Percentiles rank a stretch among this genome's conserved stretches.
Conservation (phyloP, 495 filamentous ascomycete genomes). For the Talaromyces thailandensis region DNA sequence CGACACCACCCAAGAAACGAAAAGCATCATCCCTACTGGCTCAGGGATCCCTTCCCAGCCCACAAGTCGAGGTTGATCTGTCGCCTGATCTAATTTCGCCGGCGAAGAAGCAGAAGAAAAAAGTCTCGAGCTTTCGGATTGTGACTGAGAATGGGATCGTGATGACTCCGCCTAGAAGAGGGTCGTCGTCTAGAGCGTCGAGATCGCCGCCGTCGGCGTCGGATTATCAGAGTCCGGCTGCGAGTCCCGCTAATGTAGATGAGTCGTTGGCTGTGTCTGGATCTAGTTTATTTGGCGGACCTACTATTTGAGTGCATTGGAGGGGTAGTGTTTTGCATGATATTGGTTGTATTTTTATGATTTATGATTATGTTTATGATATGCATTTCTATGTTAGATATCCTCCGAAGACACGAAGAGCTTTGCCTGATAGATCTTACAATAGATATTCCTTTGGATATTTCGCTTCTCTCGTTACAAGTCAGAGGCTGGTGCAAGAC, state of each 20-base stretch:
- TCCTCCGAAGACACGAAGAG: neutral
- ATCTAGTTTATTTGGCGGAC: constrained; percentile 3
- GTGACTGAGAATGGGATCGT: constrained; percentile 15
- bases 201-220: neutral
- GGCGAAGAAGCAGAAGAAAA: constrained; percentile 12
- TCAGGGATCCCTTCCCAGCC: neutral
- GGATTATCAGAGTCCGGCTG: neutral
- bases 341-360: neutral
- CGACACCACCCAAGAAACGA: constrained; percentile 6
- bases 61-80: constrained; percentile 6
- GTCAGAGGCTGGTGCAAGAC: neutral
- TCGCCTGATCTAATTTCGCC: neutral
- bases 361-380: neutral
- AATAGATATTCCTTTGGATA: neutral
- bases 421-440: neutral
- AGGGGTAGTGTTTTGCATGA: neutral
- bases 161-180: constrained; percentile 12
- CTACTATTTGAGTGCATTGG: neutral
- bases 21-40: constrained; percentile 11
- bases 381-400: neutral
- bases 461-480: neutral
- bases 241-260: neutral
- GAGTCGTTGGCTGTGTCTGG: neutral
- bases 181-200: neutral
- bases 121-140: neutral